These are phyloP conservation scores for Mortierella hygrophila DNA, from an alignment of 192 early-diverging fungal genomes.

Conservation along the genomic window DNA sequence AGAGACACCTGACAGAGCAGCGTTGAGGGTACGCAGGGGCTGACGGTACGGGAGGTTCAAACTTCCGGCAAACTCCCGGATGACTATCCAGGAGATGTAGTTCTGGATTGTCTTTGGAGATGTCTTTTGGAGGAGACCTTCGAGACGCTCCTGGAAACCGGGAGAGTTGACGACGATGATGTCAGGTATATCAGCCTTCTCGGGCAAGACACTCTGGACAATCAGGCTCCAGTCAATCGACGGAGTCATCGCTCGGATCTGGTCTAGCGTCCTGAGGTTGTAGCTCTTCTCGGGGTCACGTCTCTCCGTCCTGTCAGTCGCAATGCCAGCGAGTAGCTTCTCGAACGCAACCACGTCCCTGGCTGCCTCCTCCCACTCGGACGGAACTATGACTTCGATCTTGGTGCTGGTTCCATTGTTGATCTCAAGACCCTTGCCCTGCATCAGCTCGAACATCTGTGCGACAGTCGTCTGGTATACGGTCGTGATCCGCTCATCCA, in stretches of 20 bases:
- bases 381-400: background rate
- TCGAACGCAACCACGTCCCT: conserved; percentile 67
- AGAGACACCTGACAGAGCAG: conserved; percentile 58
- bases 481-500: conserved; percentile 52
- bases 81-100: conserved; percentile 63
- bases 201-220: conserved; percentile 30
- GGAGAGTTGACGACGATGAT: conserved; percentile 57
- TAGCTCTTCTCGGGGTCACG: conserved; percentile 60
- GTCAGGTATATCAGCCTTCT: conserved; percentile 9
- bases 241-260: conserved; percentile 45
- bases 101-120: conserved; percentile 47
- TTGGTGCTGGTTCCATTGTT: background rate
- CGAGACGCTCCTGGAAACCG: conserved; percentile 38
- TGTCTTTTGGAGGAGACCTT: conserved; percentile 48
- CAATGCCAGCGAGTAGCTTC: conserved; percentile 57
- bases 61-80: conserved; percentile 48
- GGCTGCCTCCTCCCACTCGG: conserved; percentile 41
- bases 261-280: conserved; percentile 46
- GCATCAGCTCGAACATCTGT: conserved; percentile 51
- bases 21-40: conserved; percentile 44
- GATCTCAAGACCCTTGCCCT: conserved; percentile 21
- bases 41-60: conserved; percentile 51
- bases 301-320: conserved; percentile 52
- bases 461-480: conserved; percentile 57
- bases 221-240: conserved; percentile 53